Percentiles rank a stretch among this genome's conserved stretches.
These are phyloP conservation scores for Linderina pennispora DNA, from an alignment of 192 early-diverging fungal genomes.

Conservation along the genomic window DNA sequence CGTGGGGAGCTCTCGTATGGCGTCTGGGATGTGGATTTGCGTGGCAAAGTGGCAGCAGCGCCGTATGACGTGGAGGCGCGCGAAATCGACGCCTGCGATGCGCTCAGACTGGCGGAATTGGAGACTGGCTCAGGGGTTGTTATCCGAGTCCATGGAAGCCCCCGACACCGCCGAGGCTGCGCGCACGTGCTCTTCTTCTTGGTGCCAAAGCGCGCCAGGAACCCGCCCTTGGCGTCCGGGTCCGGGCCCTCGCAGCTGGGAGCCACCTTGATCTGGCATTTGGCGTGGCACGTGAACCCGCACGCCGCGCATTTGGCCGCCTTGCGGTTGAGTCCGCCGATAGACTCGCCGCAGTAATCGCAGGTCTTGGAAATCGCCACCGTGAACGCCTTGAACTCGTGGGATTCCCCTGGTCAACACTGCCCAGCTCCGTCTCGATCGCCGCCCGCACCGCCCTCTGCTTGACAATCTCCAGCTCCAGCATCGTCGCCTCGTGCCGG, in stretches of 20 bases:
- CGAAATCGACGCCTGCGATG: conserved; percentile 5
- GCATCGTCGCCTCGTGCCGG: conserved; percentile 22
- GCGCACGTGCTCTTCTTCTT: conserved; percentile 14
- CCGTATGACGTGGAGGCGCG: not conserved
- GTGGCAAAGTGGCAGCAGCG: conserved; percentile 1
- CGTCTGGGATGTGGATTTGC: not conserved
- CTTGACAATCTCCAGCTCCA: conserved; percentile 35
- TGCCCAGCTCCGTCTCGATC: conserved; percentile 31
- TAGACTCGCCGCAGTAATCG: conserved; percentile 43
- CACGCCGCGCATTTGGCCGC: conserved; percentile 25
- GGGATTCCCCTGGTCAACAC: conserved; percentile 25
- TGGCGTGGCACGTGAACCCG: conserved; percentile 38
- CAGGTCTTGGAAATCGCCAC: conserved; percentile 35
- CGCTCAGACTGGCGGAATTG: not conserved
- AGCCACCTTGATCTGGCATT: conserved; percentile 41
- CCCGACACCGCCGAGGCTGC: conserved; percentile 20
- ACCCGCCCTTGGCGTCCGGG: conserved; percentile 23
- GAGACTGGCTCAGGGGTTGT: not conserved
- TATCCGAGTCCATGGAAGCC: conserved; percentile 6
- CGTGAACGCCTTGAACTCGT: conserved; percentile 34
- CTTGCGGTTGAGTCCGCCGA: conserved; percentile 37
- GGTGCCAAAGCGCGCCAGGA: conserved; percentile 32
- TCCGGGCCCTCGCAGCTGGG: conserved; percentile 31
- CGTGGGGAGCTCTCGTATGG: too few species aligned
- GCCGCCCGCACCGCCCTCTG: conserved; percentile 25